A percentile compares a stretch with the other conserved stretches of the same genome.
Conservation (phyloP, 305 asterid species). For the Fraxinus albicans region DNA sequence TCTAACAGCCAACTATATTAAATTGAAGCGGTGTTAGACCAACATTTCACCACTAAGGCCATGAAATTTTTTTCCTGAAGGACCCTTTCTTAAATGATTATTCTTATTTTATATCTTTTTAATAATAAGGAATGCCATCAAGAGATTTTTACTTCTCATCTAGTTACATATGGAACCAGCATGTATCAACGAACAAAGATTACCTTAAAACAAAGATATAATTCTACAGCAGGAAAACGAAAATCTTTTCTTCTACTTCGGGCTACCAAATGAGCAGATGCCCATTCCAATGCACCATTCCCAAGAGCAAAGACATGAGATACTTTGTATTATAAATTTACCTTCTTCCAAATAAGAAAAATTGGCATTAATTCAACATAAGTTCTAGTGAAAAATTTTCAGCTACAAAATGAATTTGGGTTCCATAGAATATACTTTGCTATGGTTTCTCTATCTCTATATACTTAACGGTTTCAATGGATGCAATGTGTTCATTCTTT, state of each 20-base stretch:
- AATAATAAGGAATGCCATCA: background rate
- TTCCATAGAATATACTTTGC: background rate
- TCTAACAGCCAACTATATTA: background rate
- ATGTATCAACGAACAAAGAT: background rate
- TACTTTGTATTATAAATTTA: background rate
- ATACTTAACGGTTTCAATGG: background rate
- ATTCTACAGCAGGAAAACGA: background rate
- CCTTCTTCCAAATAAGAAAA: background rate
- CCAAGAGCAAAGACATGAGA: background rate
- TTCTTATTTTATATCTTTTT: background rate
- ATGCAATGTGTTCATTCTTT: background rate
- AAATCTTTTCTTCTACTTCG: background rate
- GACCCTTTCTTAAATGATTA: background rate
- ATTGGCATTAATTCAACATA: background rate
- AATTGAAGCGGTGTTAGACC: conserved; percentile 3
- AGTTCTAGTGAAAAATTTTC: background rate
- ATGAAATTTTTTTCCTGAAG: background rate
- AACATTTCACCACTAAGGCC: background rate
- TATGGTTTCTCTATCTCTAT: background rate
- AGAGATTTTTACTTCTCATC: background rate
- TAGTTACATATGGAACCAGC: background rate
- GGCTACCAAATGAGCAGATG: background rate
- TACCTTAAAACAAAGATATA: background rate
- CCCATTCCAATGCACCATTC: background rate
- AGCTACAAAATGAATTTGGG: background rate